Evolutionary conservation across 345 rosid species (phyloP).

Genomic region (Sonneratia caseolaris): DNA sequence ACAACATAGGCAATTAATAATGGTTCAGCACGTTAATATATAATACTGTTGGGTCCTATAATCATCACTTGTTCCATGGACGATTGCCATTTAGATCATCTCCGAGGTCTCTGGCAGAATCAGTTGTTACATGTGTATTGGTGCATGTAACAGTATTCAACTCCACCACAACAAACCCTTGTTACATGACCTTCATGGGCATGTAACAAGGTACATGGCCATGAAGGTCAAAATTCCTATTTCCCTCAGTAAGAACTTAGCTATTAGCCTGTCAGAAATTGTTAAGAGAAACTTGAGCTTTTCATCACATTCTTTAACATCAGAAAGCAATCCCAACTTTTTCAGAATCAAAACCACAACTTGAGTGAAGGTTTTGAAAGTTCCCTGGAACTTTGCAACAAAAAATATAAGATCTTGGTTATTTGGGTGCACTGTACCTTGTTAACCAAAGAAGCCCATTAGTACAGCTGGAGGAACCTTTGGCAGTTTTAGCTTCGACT

Average conservation of each 20-base stretch:
- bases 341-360: not conserved
- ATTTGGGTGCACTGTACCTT: slow-evolving; percentile 29
- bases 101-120: not conserved
- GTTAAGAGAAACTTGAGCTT: not conserved
- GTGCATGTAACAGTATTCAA: not conserved
- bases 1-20: not conserved
- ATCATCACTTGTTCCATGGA: not conserved
- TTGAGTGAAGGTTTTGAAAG: not conserved
- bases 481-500: slow-evolving; percentile 65
- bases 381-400: not conserved
- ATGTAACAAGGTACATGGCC: too few relatives aligned
- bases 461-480: slow-evolving; percentile 83
- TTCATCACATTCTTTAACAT: not conserved
- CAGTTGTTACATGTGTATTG: not conserved
- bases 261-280: not conserved
- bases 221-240: not conserved
- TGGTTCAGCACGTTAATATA: not conserved
- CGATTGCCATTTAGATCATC: not conserved
- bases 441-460: slow-evolving; percentile 97
- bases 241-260: not conserved
- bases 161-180: too few relatives aligned
- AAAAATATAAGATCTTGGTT: not conserved
- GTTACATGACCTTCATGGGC: too few relatives aligned
- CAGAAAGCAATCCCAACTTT: not conserved
- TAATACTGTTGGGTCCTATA: not conserved